Base-by-base conservation (phyloP, 305 asterid species). In the Nicotiana rustica region DNA sequence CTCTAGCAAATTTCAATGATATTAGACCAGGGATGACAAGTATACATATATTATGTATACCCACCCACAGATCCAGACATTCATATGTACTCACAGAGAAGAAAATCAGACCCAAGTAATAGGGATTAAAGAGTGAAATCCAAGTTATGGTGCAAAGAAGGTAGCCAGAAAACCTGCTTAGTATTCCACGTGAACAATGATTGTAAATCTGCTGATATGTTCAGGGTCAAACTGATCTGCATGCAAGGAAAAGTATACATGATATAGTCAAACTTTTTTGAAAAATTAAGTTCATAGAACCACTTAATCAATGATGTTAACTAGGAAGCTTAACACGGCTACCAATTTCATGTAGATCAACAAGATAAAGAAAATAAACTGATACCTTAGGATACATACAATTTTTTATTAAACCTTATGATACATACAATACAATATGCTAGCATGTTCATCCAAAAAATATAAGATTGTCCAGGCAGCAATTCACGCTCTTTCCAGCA, bases 161-260 rank as follows among this genome's bases (percentile, higher is more conserved):
- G 65, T 67, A 47, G 14, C 0, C 9, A 56, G 70, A 89, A 77
- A 79, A 96, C 99, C 99, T 96, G 98, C 88, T 94, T 96, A 31
- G 98, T 93, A 78, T 96, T 94, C 99, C 99, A 96, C 10, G 99
- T 94, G 87, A 96, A 96, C 86, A 93, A 82, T 21, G 99, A 92
- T 86, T 91, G 90, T 81, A 96, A 85, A 88, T 94, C 90, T 57
- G 97, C 97, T 67, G 99, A 90, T 88, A 96, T 88, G 84, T 94
- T 96, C 89, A 96, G 70, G n/a, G 96, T 94, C 91, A 96, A 82
- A 92, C 98, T 96, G 82, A 91, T 95, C 99, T 96, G 96, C 91
- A 89, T 79, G 36, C 19, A 10, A 31, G 35, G 59, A 61, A 14
- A 52, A 52, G 66, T 29, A 75, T 49, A 8, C 65, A 25, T 75